Base-by-base conservation (phyloP, 352 stramenopile genomes). In the Pilasporangium apinafurcum region DNA sequence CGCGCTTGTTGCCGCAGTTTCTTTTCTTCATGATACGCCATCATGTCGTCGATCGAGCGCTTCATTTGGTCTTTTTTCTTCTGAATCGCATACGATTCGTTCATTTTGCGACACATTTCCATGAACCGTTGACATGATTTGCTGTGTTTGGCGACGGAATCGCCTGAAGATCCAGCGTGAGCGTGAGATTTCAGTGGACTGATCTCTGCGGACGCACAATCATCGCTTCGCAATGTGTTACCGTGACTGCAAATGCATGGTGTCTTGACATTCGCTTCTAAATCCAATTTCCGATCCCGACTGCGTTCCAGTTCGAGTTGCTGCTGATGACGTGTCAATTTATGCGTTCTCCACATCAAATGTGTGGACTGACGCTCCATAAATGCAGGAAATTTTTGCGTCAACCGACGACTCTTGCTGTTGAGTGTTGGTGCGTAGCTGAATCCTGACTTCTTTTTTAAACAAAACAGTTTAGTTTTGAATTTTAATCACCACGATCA, bases 11-110 rank as follows among this genome's bases (percentile, higher is more conserved):
- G 71, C 10, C 64, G 59, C 13, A 57, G 59, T 43, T 68, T 63
- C 22, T 72, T 72, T 2, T 53, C 62, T 22, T 68, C 58, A 22
- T 81, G 59, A 32, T 63, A 79, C 5, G 55, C 53, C 27, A 84
- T 60, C 39, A 84, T 67, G 40, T 79, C 71, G 40, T 81, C 62
- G 2, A 84, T 37, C 0, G 68, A 80, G 4, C 72, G 63, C 37
- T 42, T 48, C 63, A 73, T 77, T 30, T 63, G 40, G 10, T 77
- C 47, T 25, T 72, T 76, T 37, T 75, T 77, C 10, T 54, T 51
- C 32, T 76, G 60, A 20, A 68, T 76, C 16, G 42, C 49, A 30
- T 64, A 72, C 0, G 65, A 69, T 3, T 48, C 40, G 51, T 81
- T 79, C 54, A 72, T 72, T 35, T 65, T 74, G 26, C 37, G 51